A percentile compares a stretch with the other conserved stretches of the same genome.
Conservation (phyloP, 2,329 filamentous ascomycete genomes). For the Pestalotiopsis sp. region DNA sequence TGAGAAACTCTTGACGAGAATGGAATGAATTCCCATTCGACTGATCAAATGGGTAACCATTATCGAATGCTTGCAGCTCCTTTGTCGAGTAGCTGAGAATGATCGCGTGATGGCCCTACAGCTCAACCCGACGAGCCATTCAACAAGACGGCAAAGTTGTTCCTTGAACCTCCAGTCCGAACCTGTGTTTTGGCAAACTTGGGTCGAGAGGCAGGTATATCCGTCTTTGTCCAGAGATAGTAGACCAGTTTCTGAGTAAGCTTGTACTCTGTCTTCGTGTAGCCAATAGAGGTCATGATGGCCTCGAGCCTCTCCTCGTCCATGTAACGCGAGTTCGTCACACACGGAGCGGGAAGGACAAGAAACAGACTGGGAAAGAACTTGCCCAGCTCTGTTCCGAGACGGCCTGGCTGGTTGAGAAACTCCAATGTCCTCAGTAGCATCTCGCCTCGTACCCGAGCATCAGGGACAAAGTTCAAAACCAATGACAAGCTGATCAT, state of each 20-base stretch:
- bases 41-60: not conserved
- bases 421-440: conserved; percentile 75
- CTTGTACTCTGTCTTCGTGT: conserved; percentile 66
- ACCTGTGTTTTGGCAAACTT: conserved; percentile 75
- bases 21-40: not conserved
- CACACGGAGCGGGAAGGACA: conserved; percentile 85
- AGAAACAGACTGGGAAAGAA: conserved; percentile 78
- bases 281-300: conserved; percentile 81
- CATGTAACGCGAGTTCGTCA: conserved; percentile 89
- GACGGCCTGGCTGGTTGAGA: conserved; percentile 45
- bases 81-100: not conserved
- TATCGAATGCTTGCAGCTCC: not conserved
- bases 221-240: conserved; percentile 73
- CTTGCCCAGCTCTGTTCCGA: conserved; percentile 26
- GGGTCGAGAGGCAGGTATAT: conserved; percentile 20
- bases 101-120: conserved; percentile 4
- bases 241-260: conserved; percentile 83
- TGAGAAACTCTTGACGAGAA: not conserved
- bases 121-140: conserved; percentile 26
- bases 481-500: conserved; percentile 91
- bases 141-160: conserved; percentile 88
- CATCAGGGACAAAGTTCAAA: conserved; percentile 88
- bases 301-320: conserved; percentile 67
- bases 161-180: conserved; percentile 73
- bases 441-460: conserved; percentile 79